Conservation (phyloP, 495 filamentous ascomycete species). For the Talaromyces trachyspermus region DNA sequence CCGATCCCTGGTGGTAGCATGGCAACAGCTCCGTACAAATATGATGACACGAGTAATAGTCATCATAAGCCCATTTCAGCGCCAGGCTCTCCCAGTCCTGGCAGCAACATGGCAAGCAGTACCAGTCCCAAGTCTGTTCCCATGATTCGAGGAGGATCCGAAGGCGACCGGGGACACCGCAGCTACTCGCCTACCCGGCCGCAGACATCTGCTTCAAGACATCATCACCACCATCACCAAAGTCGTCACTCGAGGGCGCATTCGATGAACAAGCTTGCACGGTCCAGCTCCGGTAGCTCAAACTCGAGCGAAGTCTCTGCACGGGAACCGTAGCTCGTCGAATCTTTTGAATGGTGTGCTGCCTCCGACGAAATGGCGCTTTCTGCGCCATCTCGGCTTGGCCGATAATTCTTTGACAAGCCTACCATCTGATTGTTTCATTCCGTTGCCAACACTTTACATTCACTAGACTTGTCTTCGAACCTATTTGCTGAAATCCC, state of each 20-base stretch:
- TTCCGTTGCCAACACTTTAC: conserved; percentile 74
- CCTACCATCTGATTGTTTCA: conserved; percentile 63
- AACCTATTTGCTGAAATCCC: conserved; percentile 90
- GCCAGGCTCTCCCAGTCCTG: conserved; percentile 57
- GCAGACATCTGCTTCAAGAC: conserved; percentile 52
- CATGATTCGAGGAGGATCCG: conserved; percentile 47
- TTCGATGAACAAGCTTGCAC: conserved; percentile 59
- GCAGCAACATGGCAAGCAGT: conserved; percentile 37
- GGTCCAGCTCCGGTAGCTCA: conserved; percentile 87
- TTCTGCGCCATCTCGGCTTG: conserved; percentile 82
- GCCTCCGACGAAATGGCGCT: conserved; percentile 85
- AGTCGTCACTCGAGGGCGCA: conserved; percentile 44
- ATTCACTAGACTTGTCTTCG: conserved; percentile 83
- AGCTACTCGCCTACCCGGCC: conserved; percentile 79
- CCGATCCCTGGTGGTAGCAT: conserved; percentile 55
- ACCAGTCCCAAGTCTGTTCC: conserved; percentile 34
- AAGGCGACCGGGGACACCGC: conserved; percentile 40
- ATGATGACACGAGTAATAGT: conserved; percentile 32
- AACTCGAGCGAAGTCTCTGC: conserved; percentile 70
- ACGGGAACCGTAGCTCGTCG: conserved; percentile 64
- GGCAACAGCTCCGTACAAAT: conserved; percentile 43
- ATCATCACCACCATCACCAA: conserved; percentile 54
- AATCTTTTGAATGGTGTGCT: conserved; percentile 61
- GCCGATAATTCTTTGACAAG: conserved; percentile 84
- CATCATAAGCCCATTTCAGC: conserved; percentile 43